Conservation (phyloP, 495 filamentous ascomycete genomes). For the Penicillium paxilli region DNA sequence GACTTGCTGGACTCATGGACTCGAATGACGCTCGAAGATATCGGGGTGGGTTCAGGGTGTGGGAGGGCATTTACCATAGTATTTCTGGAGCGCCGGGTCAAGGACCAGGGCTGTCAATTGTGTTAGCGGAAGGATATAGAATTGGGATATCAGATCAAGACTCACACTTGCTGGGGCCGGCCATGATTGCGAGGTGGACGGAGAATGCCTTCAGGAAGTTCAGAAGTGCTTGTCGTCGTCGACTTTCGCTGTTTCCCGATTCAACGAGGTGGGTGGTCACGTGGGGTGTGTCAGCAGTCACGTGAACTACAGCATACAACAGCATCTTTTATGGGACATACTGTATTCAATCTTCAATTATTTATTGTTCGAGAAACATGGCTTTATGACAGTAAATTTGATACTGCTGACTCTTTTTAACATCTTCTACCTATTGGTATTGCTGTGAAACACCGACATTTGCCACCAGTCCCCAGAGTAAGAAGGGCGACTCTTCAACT, state of each 20-base stretch:
- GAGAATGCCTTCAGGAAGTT: too few species aligned
- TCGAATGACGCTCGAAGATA: neutral
- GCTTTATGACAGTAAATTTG: too few species aligned
- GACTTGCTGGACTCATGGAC: neutral
- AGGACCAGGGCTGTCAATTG: conserved; percentile 52
- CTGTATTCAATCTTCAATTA: too few species aligned
- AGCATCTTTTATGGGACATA: neutral
- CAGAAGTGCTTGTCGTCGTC: neutral
- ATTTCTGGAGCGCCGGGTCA: conserved; percentile 79
- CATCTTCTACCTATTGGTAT: neutral
- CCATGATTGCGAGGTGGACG: conserved; percentile 37
- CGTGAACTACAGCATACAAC: neutral
- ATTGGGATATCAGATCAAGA: neutral
- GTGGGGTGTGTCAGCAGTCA: neutral
- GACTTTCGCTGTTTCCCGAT: neutral
- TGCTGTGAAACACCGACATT: too few species aligned
- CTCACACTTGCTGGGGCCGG: conserved; percentile 52
- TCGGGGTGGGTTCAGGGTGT: conserved; percentile 5
- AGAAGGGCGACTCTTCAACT: too few species aligned
- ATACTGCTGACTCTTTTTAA: too few species aligned
- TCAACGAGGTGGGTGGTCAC: neutral
- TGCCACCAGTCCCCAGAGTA: too few species aligned
- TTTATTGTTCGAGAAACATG: too few species aligned
- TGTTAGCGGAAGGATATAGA: neutral
- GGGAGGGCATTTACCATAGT: conserved; percentile 57